Conservation (phyloP, 805 yeast species). For the Lachancea nothofagi region DNA sequence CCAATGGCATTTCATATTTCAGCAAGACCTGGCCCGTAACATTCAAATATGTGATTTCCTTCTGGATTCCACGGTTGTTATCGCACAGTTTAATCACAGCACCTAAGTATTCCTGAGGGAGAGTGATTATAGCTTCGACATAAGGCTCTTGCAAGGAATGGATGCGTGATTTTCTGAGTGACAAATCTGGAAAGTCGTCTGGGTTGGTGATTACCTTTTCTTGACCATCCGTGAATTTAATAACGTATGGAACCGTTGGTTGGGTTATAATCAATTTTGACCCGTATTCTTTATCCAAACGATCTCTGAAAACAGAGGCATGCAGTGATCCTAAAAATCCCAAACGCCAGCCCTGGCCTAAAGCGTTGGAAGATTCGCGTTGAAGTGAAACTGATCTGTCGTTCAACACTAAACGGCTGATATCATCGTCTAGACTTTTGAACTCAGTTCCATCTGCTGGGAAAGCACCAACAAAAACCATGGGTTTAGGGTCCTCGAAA, state of each 20-base stretch:
- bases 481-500: constrained; percentile 93
- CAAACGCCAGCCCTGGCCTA: constrained; percentile 96
- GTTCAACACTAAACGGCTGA: constrained; percentile 80
- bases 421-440: constrained; percentile 80
- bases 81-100: constrained; percentile 83
- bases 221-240: constrained; percentile 59
- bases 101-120: constrained; percentile 87
- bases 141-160: constrained; percentile 68
- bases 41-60: constrained; percentile 67
- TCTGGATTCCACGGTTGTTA: constrained; percentile 74
- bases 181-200: constrained; percentile 76
- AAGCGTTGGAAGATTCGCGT: constrained; percentile 86
- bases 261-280: constrained; percentile 87
- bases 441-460: constrained; percentile 95
- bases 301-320: constrained; percentile 89
- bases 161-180: constrained; percentile 36
- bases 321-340: constrained; percentile 93
- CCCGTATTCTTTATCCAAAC: constrained; percentile 91
- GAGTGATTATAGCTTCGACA: constrained; percentile 84
- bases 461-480: constrained; percentile 97
- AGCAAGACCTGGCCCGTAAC: constrained; percentile 72
- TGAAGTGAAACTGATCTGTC: constrained; percentile 88
- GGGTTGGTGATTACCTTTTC: constrained; percentile 78
- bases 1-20: constrained; percentile 76
- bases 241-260: constrained; percentile 90